Percentiles rank a stretch among this genome's conserved stretches.
These are phyloP conservation scores for Herpetomonas samuelpessoai DNA, from an alignment of 208 protist species.

Conservation along the genomic window DNA sequence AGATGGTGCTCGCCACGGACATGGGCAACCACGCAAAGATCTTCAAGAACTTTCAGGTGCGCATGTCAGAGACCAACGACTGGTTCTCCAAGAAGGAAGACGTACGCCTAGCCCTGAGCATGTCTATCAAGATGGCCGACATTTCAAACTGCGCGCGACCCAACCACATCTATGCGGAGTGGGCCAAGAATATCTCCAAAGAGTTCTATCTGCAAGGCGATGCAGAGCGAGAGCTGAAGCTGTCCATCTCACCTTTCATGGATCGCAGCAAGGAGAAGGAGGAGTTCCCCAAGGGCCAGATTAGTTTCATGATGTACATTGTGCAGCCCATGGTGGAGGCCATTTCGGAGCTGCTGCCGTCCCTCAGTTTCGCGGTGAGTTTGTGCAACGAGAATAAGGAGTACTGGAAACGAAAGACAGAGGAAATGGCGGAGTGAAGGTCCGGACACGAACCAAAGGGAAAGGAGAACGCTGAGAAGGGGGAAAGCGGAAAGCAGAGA, in stretches of 20 bases:
- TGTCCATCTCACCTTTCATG: slow-evolving; percentile 93
- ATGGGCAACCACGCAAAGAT: slow-evolving; percentile 92
- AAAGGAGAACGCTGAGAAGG: too few species aligned
- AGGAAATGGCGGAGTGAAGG: slow-evolving; percentile 16
- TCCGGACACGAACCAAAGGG: too few species aligned
- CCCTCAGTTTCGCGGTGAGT: slow-evolving; percentile 71
- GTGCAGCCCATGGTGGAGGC: slow-evolving; percentile 89
- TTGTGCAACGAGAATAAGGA: slow-evolving; percentile 83
- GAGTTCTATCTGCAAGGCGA: slow-evolving; percentile 96
- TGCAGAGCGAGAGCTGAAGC: slow-evolving; percentile 66
- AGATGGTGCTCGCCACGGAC: slow-evolving; percentile 94
- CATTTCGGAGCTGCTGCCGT: slow-evolving; percentile 77
- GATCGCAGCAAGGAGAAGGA: slow-evolving; percentile 74
- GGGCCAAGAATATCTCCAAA: slow-evolving; percentile 88
- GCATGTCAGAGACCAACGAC: slow-evolving; percentile 71
- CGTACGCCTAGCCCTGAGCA: slow-evolving; percentile 83
- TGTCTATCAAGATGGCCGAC: slow-evolving; percentile 95
- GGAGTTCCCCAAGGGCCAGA: slow-evolving; percentile 89
- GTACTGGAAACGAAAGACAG: slow-evolving; percentile 66
- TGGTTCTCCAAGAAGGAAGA: slow-evolving; percentile 82
- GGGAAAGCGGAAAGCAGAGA: too few species aligned
- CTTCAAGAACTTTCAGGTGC: slow-evolving; percentile 78
- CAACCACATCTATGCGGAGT: slow-evolving; percentile 84
- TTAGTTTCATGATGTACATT: slow-evolving; percentile 93
- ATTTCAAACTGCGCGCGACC: slow-evolving; percentile 92